Percentiles rank a stretch among this genome's conserved stretches.
phyloP scores from a whole-genome alignment of 352 stramenopile species.

The Phytophthora sansomeana region DNA sequence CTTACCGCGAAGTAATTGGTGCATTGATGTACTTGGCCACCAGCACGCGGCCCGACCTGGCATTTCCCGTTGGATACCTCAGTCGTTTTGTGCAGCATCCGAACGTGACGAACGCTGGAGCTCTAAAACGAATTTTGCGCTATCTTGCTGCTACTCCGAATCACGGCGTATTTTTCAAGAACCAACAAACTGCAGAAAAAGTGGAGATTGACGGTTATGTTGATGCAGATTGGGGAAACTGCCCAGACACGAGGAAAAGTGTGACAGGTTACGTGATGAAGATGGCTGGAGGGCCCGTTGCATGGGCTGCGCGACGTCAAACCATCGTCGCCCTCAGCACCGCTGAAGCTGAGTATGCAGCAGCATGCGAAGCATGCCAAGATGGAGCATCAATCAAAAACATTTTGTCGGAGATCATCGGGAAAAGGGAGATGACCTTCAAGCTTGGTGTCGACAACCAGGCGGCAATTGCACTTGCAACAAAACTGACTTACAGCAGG shows the following conservation, averaged over 20 bases:
- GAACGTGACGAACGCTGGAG: conserved; percentile 1
- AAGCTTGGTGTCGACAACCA: conserved; percentile 6
- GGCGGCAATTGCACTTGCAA: background rate
- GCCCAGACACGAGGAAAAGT: background rate
- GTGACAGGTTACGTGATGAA: conserved; percentile 5
- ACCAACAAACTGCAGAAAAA: background rate
- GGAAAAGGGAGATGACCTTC: background rate
- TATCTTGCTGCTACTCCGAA: background rate
- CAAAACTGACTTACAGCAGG: background rate
- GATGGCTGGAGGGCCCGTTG: background rate
- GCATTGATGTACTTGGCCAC: conserved; percentile 36
- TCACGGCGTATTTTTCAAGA: conserved; percentile 1
- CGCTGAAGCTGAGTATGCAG: conserved; percentile 7
- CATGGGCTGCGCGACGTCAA: conserved; percentile 2
- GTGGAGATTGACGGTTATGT: background rate
- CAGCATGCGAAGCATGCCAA: conserved; percentile 1
- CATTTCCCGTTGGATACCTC: conserved; percentile 23
- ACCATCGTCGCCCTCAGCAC: background rate
- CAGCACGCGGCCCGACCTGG: conserved; percentile 23
- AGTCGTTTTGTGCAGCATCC: conserved; percentile 21
- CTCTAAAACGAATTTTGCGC: conserved; percentile 2
- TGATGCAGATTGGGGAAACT: conserved; percentile 3
- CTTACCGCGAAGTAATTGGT: conserved; percentile 13
- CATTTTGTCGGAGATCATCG: background rate
- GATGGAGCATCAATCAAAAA: background rate